Base-by-base conservation (phyloP, 2,329 filamentous ascomycete species). In the Podosphaera xanthii region DNA sequence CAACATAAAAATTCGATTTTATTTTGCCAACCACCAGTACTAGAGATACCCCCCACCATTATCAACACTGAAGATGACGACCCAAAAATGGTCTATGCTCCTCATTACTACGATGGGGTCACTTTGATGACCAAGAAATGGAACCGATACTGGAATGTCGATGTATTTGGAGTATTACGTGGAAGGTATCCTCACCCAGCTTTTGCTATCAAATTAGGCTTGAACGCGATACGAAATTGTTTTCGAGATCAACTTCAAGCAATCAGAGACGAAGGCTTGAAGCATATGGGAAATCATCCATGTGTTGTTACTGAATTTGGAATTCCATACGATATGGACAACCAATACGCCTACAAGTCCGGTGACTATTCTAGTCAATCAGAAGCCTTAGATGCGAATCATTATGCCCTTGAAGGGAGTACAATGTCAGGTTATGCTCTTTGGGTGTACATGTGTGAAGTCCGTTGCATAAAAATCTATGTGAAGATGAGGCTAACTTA, bases 301-400 rank as follows among this genome's bases (percentile, higher is more conserved):
- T 88, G 89, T 65, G 72, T 98, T 3, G 81, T 96, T 70, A 94
- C 88, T 0, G 92, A 98, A 69, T 97, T 97, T 67, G 92, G 92
- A 6, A 96, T 98, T 60, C 92, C 92, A 0, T 98, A 95, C 69
- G 92, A 98, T 69, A 97, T 98, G 94, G 91, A 98, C 67, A 83
- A 95, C 64, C 90, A 95, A 71, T 77, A 92, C 67, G 92, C 92
- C 0, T 98, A 98, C 72, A 87, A 88, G 71, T 95, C 88, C 4
- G 92, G 94, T 6, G 87, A 98, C 70, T 98, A 95, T 71, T 84
- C 86, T 52, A 95, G 87, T 66, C 92, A 98, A 70, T 86, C 85
- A 40, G 82, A 87, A 1, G 92, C 92, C 5, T 84, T 98, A 75
- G 92, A 98, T 71, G 92, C 94, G 58, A 98, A 97, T 69, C 88